Evolutionary conservation across 768 basidiomycete genomes (phyloP), one percentile per base, ranked within the genome.

Genomic region (Glaciozyma antarctica): DNA sequence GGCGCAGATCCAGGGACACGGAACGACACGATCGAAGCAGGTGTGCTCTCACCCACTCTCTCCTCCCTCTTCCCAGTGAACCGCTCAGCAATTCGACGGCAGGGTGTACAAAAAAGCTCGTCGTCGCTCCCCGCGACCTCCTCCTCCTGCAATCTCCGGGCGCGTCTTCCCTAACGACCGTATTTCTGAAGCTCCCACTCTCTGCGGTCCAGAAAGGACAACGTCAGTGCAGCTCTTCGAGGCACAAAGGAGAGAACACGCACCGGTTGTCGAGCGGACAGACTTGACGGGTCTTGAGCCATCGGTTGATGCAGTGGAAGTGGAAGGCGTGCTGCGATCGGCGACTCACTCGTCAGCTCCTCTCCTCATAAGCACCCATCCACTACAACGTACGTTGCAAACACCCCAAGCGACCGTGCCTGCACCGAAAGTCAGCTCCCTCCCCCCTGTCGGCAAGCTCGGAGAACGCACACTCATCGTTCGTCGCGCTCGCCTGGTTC

Each of bases 271-370:
- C 92, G 66, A 94, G 77, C 6, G 91, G 91, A 77, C 91, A 94
- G 38, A 93, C 91, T 73, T 94, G 92, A 70, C 91, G 82, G 26
- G 95, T 98, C 82, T 98, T 99, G 68, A 99, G 82, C 95, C 95
- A 99, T 53, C 95, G 85, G 13, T 93, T 94, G 77, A 99, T 99
- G 78, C 94, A 99, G 77, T 98, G 94, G 80, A 98, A 99, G 79
- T 99, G 94, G 82, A 99, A 99, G 6, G 94, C 94, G 76, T 99
- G 94, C 92, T 93, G 70, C 17, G 19, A 6, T 4, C 9, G 28
- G 15, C 15, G 2, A 30, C 16, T 15, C 53, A 34, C 4, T 54
- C 30, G 16, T 30, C 17, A 26, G 30, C 28, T 28, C 24, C 28
- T 19, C 51, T 16, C 24, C 19, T 1, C 28, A 32, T 32, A 19